Percentiles rank a stretch among this genome's conserved stretches.
Conservation (phyloP, 1,284 basidiomycete species). For the Microbotryomycetes sp. region DNA sequence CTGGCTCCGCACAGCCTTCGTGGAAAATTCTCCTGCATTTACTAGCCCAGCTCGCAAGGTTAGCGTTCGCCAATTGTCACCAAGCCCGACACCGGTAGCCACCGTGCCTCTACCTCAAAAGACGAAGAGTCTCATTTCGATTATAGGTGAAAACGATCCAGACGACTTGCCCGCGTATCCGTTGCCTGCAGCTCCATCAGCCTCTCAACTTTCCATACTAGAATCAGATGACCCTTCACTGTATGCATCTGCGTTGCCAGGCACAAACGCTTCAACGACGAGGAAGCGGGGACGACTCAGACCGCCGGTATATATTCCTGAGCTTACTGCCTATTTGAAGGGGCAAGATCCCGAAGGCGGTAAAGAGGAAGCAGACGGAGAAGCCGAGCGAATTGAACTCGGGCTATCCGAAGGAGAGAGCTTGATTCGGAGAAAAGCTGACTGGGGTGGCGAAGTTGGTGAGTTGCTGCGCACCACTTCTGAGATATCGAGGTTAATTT, state of each 20-base stretch:
- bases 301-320: conserved; percentile 41
- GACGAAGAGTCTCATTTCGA: conserved; percentile 20
- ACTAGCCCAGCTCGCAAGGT: neutral
- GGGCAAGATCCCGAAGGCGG: conserved; percentile 41
- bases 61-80: neutral
- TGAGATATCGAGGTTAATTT: neutral
- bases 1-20: neutral
- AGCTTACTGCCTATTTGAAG: conserved; percentile 39
- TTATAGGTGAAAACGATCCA: conserved; percentile 22
- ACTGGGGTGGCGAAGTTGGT: conserved; percentile 80
- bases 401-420: conserved; percentile 69
- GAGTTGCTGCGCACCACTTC: conserved; percentile 19
- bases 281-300: conserved; percentile 29
- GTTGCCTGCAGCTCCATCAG: conserved; percentile 14
- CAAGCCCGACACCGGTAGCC: too few species aligned
- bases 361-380: conserved; percentile 54
- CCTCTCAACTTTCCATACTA: conserved; percentile 3
- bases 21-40: too few species aligned
- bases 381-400: conserved; percentile 68
- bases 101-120: neutral
- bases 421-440: conserved; percentile 68
- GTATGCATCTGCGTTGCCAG: conserved; percentile 23
- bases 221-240: conserved; percentile 22
- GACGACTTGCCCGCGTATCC: conserved; percentile 24
- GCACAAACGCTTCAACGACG: conserved; percentile 10